These are phyloP conservation scores for Chenopodium quinoa DNA, from an alignment of 148 eudicot genomes.

Conservation along the genomic window DNA sequence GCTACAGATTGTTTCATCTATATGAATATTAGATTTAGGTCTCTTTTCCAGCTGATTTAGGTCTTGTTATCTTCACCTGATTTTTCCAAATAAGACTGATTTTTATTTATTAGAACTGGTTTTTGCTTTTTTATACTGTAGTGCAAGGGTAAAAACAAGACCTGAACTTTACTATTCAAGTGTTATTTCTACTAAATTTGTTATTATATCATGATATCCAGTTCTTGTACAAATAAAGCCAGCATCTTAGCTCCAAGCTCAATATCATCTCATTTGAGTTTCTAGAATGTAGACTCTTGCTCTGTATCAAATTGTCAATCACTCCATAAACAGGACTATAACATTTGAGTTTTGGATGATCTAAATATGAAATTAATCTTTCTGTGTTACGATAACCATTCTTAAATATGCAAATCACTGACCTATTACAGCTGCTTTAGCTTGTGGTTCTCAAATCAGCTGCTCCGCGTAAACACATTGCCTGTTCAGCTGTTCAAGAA, in stretches of 20 bases:
- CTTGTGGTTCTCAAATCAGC: conserved; percentile 42
- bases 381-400: not conserved
- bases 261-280: not conserved
- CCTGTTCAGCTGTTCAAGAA: conserved; percentile 78
- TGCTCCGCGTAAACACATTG: conserved; percentile 29
- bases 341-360: not conserved
- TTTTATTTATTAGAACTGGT: too few species aligned
- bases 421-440: conserved; percentile 24
- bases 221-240: too few species aligned
- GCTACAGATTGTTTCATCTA: not conserved
- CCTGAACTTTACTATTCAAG: too few species aligned
- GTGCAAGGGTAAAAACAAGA: too few species aligned
- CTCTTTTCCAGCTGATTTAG: not conserved
- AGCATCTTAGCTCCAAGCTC: not conserved
- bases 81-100: not conserved
- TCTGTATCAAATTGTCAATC: too few species aligned
- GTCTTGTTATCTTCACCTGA: not conserved
- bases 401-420: conserved; percentile 6
- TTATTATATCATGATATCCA: too few species aligned
- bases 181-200: too few species aligned
- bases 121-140: not conserved
- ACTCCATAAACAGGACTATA: too few species aligned
- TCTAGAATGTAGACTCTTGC: not conserved
- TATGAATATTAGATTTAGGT: not conserved
- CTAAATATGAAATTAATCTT: not conserved